phyloP scores from a whole-genome alignment of 2,329 filamentous ascomycete species.

The Thelonectria olida region DNA sequence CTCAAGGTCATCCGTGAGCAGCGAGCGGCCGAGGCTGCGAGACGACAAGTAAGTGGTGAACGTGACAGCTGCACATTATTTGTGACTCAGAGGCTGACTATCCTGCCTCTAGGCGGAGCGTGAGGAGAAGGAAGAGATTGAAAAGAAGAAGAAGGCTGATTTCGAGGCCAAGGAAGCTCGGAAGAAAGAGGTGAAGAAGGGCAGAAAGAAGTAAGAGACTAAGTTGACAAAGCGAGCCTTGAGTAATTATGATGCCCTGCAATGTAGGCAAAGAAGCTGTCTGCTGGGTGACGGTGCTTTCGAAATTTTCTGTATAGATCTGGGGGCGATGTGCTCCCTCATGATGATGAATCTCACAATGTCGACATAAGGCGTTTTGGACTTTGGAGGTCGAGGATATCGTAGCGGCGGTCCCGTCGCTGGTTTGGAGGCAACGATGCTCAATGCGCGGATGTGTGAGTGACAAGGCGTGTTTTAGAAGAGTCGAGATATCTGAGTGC shows the following conservation, averaged over 20 bases:
- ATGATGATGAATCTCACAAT: slow-evolving; percentile 4
- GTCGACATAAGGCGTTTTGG: background rate
- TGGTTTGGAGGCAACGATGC: background rate
- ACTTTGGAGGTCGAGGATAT: background rate
- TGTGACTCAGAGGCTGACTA: slow-evolving; percentile 34
- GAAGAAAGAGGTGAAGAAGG: slow-evolving; percentile 64
- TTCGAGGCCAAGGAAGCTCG: slow-evolving; percentile 63
- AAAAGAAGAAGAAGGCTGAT: slow-evolving; percentile 58
- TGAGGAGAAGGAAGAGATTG: slow-evolving; percentile 63
- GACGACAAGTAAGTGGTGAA: slow-evolving; percentile 73
- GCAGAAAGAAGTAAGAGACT: slow-evolving; percentile 54
- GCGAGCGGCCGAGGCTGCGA: slow-evolving; percentile 82
- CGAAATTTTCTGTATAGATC: background rate
- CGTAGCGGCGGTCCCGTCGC: background rate
- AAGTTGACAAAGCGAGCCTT: background rate
- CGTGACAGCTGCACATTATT: background rate
- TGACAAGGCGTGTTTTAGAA: background rate
- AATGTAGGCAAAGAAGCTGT: slow-evolving; percentile 2
- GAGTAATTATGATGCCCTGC: background rate
- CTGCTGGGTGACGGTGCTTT: background rate
- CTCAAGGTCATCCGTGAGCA: slow-evolving; percentile 85
- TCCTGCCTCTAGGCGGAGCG: slow-evolving; percentile 60
- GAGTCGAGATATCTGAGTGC: too few species aligned
- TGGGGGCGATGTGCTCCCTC: background rate
- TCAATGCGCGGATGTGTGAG: background rate